Evolutionary conservation across 2,329 filamentous ascomycete genomes (phyloP).

Genomic region (Sclerotinia trifoliorum): DNA sequence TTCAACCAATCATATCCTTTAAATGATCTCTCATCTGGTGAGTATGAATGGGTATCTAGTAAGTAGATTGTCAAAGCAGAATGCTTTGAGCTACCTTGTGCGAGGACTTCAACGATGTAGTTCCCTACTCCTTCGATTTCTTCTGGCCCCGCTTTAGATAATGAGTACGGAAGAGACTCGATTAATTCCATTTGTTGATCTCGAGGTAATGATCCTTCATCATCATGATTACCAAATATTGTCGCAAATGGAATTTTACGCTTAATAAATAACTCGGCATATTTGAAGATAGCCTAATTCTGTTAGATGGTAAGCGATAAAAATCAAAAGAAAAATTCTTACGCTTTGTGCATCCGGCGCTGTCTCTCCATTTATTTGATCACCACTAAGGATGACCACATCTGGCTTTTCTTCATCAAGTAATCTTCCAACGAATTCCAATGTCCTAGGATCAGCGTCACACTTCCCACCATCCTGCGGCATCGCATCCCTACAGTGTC

Average conservation of each 20-base stretch:
- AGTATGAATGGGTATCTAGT: conserved; percentile 89
- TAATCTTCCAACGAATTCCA: conserved; percentile 82
- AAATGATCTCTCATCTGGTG: conserved; percentile 82
- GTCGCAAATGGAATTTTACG: conserved; percentile 88
- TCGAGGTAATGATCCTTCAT: conserved; percentile 75
- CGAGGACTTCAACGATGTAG: conserved; percentile 88
- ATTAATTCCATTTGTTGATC: conserved; percentile 80
- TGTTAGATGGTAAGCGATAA: background rate
- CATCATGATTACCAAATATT: conserved; percentile 98
- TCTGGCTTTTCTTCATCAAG: conserved; percentile 94
- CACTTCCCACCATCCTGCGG: conserved; percentile 76
- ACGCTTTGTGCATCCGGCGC: conserved; percentile 86
- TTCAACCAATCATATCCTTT: conserved; percentile 98
- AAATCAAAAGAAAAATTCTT: conserved; percentile 37
- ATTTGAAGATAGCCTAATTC: conserved; percentile 84
- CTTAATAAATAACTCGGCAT: conserved; percentile 77
- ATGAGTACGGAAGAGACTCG: conserved; percentile 82
- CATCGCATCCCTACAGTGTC: conserved; percentile 80
- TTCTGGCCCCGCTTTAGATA: conserved; percentile 79
- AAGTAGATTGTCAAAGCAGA: conserved; percentile 94
- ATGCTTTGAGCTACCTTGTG: conserved; percentile 74
- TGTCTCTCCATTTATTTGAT: conserved; percentile 93
- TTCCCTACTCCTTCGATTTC: conserved; percentile 90
- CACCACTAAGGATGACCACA: conserved; percentile 85
- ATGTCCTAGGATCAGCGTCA: conserved; percentile 85